Evolutionary conservation across 129 eudicot genomes (phyloP), one percentile per base, ranked within the genome.

Genomic region (Flaveria trinervia): DNA sequence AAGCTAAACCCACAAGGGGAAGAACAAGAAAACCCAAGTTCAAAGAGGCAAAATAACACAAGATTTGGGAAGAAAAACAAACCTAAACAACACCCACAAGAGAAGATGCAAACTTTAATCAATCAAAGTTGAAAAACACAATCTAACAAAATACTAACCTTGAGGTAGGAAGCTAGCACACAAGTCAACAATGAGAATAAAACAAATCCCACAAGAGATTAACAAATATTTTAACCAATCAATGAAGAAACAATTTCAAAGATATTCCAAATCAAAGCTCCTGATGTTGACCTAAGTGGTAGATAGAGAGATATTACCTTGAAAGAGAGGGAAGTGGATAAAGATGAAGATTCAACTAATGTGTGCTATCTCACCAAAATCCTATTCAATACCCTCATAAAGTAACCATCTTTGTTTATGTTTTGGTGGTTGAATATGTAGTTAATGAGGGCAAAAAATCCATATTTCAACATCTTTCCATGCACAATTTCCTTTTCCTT

Each of bases 271-370:
- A 25, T n/a, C 49, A 44, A 72, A 36, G 66, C 17, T 20, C 2
- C 9, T 8, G 59, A 72, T 65, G 68, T 36, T 52, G 78, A 79
- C 83, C 48, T 26, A 79, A 72, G 41, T 77, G 41, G 20, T 39
- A 67, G 71, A 69, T 39, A 67, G 71, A 69, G 50, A 57, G 15
- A 26, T 30, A 23, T 2, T 50, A 81, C 81, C 77, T 59, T 55
- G 84, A 81, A 49, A 76, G 73, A 73, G 74, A 80, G 36, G 36
- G 68, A 50, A 69, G 67, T 76, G 67, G 51, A 77, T 74, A 80
- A 52, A 7, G 68, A 39, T 57, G 1, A 7, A 49, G 70, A 28
- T 62, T 82, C 74, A 82, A 28, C 55, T 59, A 71, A 20, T n/a
- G 73, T 64, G 59, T 55, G 51, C 64, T 65, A 13, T 55, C 4